Evolutionary conservation across 352 stramenopile genomes (phyloP).

Genomic region (Peronospora belbahrii): DNA sequence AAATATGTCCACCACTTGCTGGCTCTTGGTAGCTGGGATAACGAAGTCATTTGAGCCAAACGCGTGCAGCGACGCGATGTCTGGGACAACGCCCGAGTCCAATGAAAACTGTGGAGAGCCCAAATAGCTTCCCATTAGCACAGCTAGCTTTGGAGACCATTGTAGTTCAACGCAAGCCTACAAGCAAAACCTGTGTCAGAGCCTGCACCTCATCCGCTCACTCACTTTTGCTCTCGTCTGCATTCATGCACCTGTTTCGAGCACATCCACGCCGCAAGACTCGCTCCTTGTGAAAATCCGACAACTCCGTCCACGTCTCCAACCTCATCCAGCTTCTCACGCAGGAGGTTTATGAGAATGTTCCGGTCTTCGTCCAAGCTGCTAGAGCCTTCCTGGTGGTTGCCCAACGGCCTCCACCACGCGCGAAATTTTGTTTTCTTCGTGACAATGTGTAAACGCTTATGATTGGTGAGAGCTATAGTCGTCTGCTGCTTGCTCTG

Average conservation of each 20-base stretch:
- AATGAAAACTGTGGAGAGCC: slow-evolving; percentile 51
- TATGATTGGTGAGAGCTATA: slow-evolving; percentile 10
- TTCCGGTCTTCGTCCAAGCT: slow-evolving; percentile 47
- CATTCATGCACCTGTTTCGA: slow-evolving; percentile 40
- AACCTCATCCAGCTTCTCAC: slow-evolving; percentile 42
- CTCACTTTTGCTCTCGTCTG: not conserved
- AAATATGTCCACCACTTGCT: slow-evolving; percentile 64
- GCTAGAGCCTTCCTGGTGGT: slow-evolving; percentile 37
- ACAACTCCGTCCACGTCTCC: slow-evolving; percentile 68
- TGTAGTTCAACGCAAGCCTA: slow-evolving; percentile 46
- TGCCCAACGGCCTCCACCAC: slow-evolving; percentile 60
- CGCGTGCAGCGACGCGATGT: slow-evolving; percentile 63
- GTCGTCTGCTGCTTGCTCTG: slow-evolving; percentile 26
- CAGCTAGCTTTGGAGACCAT: slow-evolving; percentile 60
- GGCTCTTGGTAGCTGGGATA: slow-evolving; percentile 59
- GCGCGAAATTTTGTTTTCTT: slow-evolving; percentile 58
- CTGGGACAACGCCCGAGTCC: slow-evolving; percentile 35
- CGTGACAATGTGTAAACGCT: slow-evolving; percentile 39
- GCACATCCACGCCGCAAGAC: slow-evolving; percentile 74
- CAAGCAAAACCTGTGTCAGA: not conserved
- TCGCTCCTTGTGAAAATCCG: slow-evolving; percentile 80
- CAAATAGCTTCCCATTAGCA: slow-evolving; percentile 73
- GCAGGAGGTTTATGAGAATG: slow-evolving; percentile 51
- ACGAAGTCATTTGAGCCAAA: slow-evolving; percentile 79
- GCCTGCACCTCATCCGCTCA: not conserved